Evolutionary conservation across 129 eudicot species (phyloP).

Genomic region (Flaveria brownii): DNA sequence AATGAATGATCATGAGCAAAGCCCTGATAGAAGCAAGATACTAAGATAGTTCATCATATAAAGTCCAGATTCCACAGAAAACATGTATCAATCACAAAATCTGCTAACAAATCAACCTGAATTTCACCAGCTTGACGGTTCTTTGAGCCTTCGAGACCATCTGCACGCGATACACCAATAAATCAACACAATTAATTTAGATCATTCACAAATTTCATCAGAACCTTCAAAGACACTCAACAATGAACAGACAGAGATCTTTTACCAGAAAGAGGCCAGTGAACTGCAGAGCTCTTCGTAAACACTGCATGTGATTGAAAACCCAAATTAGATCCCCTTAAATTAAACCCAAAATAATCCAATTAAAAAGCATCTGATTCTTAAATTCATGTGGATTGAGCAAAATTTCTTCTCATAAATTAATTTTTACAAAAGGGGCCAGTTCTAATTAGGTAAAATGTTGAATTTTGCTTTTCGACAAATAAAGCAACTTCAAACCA

Average conservation of each 20-base stretch:
- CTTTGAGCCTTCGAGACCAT: constrained; percentile 33
- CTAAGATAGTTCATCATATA: not conserved
- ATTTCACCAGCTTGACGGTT: constrained; percentile 49
- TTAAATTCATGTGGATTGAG: constrained; percentile 7
- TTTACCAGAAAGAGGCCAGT: constrained; percentile 58
- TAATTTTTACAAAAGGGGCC: constrained; percentile 8
- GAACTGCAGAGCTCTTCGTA: constrained; percentile 38
- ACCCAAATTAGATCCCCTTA: constrained; percentile 28
- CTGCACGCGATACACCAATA: constrained; percentile 26
- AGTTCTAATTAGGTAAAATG: constrained; percentile 34
- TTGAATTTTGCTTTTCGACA: constrained; percentile 30
- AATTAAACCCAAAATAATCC: constrained; percentile 9
- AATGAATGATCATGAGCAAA: not conserved
- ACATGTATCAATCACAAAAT: not conserved
- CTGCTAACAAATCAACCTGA: constrained; percentile 44
- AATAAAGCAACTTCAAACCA: constrained; percentile 33
- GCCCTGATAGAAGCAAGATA: not conserved
- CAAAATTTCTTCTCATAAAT: not conserved
- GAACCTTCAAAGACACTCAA: constrained; percentile 30
- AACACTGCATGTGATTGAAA: constrained; percentile 36
- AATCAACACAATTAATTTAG: constrained; percentile 22
- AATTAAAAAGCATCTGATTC: constrained; percentile 12
- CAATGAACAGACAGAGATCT: constrained; percentile 26
- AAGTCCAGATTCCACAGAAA: constrained; percentile 5
- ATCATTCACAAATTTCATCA: constrained; percentile 5